Evolutionary conservation across 805 yeast species (phyloP), one percentile per base, ranked within the genome.

Genomic region (Sugiyamaella valdiviana): DNA sequence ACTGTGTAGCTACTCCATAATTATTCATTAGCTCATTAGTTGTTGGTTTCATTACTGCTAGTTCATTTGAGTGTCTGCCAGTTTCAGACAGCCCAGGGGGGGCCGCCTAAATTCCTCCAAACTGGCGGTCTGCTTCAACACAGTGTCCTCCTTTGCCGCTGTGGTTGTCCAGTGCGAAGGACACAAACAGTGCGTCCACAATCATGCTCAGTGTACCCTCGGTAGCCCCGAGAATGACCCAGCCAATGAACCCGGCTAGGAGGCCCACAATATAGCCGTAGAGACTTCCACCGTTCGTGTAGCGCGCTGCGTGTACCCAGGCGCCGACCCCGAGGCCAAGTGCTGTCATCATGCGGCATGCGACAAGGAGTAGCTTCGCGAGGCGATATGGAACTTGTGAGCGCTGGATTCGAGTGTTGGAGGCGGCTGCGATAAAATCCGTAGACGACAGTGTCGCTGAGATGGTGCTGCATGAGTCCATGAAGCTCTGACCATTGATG

Each of bases 201-300:
- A 64, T 56, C 63, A 64, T 69, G 49, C 67, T 57, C 44, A 70
- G 57, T 12, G 66, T 63, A 14, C 71, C 70, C 49, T 71, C 75
- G 7, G 72, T 67, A 6, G 72, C 67, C 4, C 74, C 75, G 19
- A 69, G 61, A 5, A 70, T 63, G 15, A 69, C 65, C 72, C 73
- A 70, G 12, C 73, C 74, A 10, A 69, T 62, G 42, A 65, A 62
- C 20, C 65, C 66, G 2, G 70, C 70, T 7, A 70, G 51, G 7
- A 71, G 50, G 1, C 71, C 75, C 10, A 70, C 65, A 2, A 67
- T 53, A 45, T 68, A 70, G 4, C 71, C 72, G 45, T 69, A 70
- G 5, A 64, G 58, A 40, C 68, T 59, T 22, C 70, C 67, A 9
- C 57, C 60, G 20, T 61, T 59, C 29, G 58, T 59, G 16, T 57